These are phyloP conservation scores for Ormosia semicastrata DNA, from an alignment of 306 rosid species.

Conservation along the genomic window DNA sequence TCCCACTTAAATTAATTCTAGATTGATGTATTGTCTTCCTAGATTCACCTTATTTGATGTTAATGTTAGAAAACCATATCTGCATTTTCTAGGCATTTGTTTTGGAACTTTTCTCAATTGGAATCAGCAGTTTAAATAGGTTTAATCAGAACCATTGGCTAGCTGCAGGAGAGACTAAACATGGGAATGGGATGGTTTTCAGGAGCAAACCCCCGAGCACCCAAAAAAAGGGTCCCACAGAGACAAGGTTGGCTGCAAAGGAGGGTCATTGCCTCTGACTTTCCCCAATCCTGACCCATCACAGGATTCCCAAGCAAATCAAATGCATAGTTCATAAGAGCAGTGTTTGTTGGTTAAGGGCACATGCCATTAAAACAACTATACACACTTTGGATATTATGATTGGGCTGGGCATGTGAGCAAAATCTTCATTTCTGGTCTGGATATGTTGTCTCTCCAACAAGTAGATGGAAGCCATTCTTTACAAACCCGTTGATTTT, in stretches of 20 bases:
- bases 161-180: constrained; percentile 5
- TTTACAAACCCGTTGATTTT: neutral
- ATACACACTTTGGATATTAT: constrained; percentile 15
- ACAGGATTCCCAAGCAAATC: neutral
- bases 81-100: constrained; percentile 7
- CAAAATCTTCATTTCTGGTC: constrained; percentile 15
- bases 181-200: constrained; percentile 1
- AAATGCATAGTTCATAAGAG: neutral
- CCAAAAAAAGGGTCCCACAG: neutral
- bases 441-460: too few relatives aligned
- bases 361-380: neutral
- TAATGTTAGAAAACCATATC: constrained; percentile 16
- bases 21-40: constrained; percentile 27
- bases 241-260: neutral
- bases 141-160: neutral
- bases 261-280: neutral
- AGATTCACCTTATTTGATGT: constrained; percentile 19
- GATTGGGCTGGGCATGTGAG: constrained; percentile 13
- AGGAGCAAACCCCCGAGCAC: neutral
- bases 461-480: too few relatives aligned
- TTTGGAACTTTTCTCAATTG: constrained; percentile 25
- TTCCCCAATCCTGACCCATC: neutral
- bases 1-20: constrained; percentile 22
- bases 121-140: neutral
- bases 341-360: constrained; percentile 6